Percentiles rank a stretch among this genome's conserved stretches.
phyloP scores from a whole-genome alignment of 129 eudicot genomes.

The Tagetes patula region DNA sequence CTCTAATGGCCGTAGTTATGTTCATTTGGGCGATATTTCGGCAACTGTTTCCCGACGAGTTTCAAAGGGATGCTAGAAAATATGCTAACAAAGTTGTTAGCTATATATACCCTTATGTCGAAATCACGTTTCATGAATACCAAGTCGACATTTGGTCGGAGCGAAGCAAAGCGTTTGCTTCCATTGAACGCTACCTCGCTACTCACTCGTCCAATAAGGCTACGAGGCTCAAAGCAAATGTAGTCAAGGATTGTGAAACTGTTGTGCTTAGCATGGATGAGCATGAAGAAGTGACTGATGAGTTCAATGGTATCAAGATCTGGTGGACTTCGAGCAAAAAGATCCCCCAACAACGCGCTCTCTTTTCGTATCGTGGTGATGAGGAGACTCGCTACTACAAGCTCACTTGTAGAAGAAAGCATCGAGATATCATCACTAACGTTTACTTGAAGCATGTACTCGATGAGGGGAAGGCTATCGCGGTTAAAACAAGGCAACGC shows the following conservation, averaged over 20 bases:
- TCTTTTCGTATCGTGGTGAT: slow-evolving; percentile 31
- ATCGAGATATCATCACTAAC: slow-evolving; percentile 36
- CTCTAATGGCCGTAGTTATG: slow-evolving; percentile 42
- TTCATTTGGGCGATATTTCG: slow-evolving; percentile 44
- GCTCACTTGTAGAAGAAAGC: slow-evolving; percentile 42
- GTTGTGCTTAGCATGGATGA: slow-evolving; percentile 50
- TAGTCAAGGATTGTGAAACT: slow-evolving; percentile 34
- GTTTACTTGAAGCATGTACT: slow-evolving; percentile 46
- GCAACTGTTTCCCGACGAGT: slow-evolving; percentile 46
- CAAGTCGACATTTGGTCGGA: slow-evolving; percentile 37
- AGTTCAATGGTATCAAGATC: slow-evolving; percentile 37
- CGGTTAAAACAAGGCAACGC: slow-evolving; percentile 36
- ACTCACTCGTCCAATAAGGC: slow-evolving; percentile 36
- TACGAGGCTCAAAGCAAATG: slow-evolving; percentile 43
- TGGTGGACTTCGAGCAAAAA: slow-evolving; percentile 45
- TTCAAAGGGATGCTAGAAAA: slow-evolving; percentile 22
- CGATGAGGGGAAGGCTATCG: slow-evolving; percentile 56
- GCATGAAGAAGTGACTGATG: slow-evolving; percentile 51
- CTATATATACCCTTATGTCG: slow-evolving; percentile 44
- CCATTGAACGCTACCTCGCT: slow-evolving; percentile 51
- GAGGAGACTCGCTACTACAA: slow-evolving; percentile 42
- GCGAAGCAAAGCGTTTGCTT: slow-evolving; percentile 42
- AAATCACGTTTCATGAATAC: slow-evolving; percentile 47
- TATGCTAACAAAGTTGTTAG: slow-evolving; percentile 31
- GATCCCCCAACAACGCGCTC: slow-evolving; percentile 24